Percentiles rank a stretch among this genome's conserved stretches.
Evolutionary conservation across 1,284 basidiomycete genomes (phyloP).

Genomic region (Kwoniella shivajii): DNA sequence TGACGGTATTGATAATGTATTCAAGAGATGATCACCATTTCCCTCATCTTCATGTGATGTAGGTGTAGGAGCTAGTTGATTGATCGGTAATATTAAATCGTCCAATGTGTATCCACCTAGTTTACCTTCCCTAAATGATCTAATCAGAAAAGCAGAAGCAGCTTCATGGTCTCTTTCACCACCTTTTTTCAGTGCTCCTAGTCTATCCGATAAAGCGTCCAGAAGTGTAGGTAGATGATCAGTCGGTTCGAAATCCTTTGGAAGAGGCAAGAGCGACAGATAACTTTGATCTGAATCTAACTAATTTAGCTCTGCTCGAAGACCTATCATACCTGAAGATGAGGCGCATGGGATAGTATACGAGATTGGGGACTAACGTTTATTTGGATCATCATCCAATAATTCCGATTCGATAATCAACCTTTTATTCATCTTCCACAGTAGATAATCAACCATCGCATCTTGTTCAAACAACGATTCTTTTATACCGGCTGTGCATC

Average conservation of each 20-base stretch:
- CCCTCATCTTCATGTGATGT: background rate
- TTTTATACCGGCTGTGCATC: conserved; percentile 82
- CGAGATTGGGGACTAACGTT: conserved; percentile 57
- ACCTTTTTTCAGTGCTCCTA: conserved; percentile 79
- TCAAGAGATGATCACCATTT: background rate
- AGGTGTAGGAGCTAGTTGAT: background rate
- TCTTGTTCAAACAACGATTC: conserved; percentile 87
- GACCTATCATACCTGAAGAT: background rate
- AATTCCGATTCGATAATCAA: conserved; percentile 38
- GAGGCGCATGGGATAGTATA: too few species aligned
- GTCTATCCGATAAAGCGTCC: conserved; percentile 66
- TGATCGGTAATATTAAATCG: conserved; percentile 41
- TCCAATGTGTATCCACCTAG: conserved; percentile 58
- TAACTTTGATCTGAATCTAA: conserved; percentile 56
- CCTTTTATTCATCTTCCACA: conserved; percentile 82
- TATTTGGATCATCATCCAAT: conserved; percentile 10
- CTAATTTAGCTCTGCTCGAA: background rate
- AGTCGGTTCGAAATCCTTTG: conserved; percentile 60
- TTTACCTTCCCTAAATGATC: conserved; percentile 77
- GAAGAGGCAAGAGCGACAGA: conserved; percentile 61
- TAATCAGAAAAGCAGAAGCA: conserved; percentile 76
- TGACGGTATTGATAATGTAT: background rate
- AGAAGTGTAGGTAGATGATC: conserved; percentile 68
- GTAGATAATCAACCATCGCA: conserved; percentile 78
- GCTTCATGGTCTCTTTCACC: conserved; percentile 69